A percentile compares a stretch with the other conserved stretches of the same genome.
phyloP scores from a whole-genome alignment of 331 rosid species.

The Cydonia oblonga region DNA sequence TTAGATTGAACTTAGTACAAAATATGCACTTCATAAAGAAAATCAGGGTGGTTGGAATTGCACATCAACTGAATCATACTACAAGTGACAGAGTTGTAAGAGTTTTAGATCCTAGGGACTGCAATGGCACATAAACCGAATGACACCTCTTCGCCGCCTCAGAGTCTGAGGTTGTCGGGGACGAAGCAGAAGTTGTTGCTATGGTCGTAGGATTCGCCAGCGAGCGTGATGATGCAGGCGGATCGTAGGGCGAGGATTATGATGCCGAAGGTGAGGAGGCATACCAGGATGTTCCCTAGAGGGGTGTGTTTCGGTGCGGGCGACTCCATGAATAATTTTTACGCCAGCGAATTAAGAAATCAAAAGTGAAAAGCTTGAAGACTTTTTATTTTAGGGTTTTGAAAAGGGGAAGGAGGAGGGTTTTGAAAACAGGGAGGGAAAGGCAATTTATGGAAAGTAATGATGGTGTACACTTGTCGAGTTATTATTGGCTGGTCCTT shows the following conservation, averaged over 20 bases:
- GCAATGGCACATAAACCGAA: too few species aligned
- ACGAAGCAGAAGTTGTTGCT: constrained; percentile 34
- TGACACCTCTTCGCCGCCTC: not conserved
- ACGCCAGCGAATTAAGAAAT: not conserved
- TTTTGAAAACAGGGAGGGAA: not conserved
- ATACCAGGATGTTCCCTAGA: constrained; percentile 17
- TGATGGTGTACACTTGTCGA: not conserved
- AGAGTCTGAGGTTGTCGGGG: not conserved
- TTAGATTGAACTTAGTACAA: too few species aligned
- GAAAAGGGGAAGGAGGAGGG: not conserved
- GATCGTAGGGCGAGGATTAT: constrained; percentile 28
- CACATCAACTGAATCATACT: too few species aligned
- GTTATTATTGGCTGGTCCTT: not conserved
- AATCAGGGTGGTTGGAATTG: too few species aligned
- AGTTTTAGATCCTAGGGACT: too few species aligned
- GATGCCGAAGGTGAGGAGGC: constrained; percentile 29
- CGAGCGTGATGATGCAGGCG: constrained; percentile 34
- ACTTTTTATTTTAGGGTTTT: not conserved
- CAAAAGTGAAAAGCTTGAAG: not conserved
- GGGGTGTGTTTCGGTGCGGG: constrained; percentile 10
- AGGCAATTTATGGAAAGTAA: not conserved
- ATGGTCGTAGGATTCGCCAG: constrained; percentile 27
- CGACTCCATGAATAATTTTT: constrained; percentile 18
- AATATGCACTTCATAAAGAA: too few species aligned
- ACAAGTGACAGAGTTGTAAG: too few species aligned